These are phyloP conservation scores for Lactarius pseudohatsudake DNA, from an alignment of 768 basidiomycete species.

Conservation along the genomic window DNA sequence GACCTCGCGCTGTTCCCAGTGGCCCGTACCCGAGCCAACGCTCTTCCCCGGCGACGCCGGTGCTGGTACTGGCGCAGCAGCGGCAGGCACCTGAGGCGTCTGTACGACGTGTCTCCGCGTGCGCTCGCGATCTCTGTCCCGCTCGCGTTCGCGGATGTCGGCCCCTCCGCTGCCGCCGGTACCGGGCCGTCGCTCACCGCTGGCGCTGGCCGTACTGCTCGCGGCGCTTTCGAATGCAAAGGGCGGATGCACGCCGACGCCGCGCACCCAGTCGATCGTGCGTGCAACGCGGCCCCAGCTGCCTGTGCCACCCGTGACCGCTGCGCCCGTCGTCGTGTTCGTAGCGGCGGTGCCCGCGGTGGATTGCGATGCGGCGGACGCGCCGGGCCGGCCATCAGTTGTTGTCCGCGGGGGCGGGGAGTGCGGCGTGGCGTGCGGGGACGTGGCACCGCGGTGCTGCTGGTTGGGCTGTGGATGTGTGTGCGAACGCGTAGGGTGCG, in stretches of 20 bases:
- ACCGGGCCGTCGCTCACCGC: slow-evolving; percentile 12
- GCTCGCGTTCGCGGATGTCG: slow-evolving; percentile 24
- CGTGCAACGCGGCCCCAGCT: slow-evolving; percentile 25
- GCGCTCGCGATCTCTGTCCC: slow-evolving; percentile 23
- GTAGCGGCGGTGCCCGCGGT: slow-evolving; percentile 19
- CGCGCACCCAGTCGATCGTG: slow-evolving; percentile 26
- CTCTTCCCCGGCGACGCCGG: slow-evolving; percentile 10
- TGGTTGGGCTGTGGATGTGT: slow-evolving; percentile 19
- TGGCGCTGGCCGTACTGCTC: slow-evolving; percentile 21
- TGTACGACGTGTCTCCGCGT: slow-evolving; percentile 15
- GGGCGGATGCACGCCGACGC: slow-evolving; percentile 28
- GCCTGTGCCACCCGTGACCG: slow-evolving; percentile 10
- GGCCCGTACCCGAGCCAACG: slow-evolving; percentile 6
- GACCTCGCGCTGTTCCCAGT: slow-evolving; percentile 29
- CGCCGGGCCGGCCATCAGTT: background rate
- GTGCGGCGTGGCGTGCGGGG: slow-evolving; percentile 6
- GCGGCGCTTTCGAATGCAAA: slow-evolving; percentile 29
- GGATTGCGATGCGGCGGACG: slow-evolving; percentile 28
- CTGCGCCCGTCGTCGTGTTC: slow-evolving; percentile 11
- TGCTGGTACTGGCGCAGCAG: background rate
- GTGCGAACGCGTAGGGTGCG: slow-evolving; percentile 20
- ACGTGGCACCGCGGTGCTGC: slow-evolving; percentile 1
- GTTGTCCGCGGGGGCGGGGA: slow-evolving; percentile 7
- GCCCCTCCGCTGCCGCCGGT: slow-evolving; percentile 1
- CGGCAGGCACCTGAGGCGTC: background rate